A percentile compares a stretch with the other conserved stretches of the same genome.
phyloP scores from a whole-genome alignment of 805 yeast genomes.

The Brettanomyces nanus region DNA sequence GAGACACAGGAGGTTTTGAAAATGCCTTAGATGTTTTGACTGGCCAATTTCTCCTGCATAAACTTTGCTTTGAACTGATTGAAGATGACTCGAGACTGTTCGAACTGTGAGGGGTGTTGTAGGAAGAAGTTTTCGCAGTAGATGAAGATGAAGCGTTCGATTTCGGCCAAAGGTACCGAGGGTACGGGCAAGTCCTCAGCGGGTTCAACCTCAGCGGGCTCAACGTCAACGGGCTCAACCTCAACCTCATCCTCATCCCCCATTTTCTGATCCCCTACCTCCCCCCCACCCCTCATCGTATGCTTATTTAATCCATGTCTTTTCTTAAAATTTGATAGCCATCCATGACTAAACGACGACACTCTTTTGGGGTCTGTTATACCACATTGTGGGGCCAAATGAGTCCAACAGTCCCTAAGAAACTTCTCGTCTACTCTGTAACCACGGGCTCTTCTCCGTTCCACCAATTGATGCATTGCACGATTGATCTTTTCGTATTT shows the following conservation, averaged over 20 bases:
- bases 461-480: conserved; percentile 50
- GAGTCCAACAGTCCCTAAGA: conserved; percentile 47
- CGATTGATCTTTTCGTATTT: conserved; percentile 51
- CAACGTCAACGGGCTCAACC: too few species aligned
- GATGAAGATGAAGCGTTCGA: conserved; percentile 27
- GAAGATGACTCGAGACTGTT: conserved; percentile 22
- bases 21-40: too few species aligned
- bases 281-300: neutral
- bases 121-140: conserved; percentile 26
- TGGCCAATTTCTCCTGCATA: conserved; percentile 24
- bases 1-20: conserved; percentile 48
- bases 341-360: conserved; percentile 50
- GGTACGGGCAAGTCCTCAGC: too few species aligned
- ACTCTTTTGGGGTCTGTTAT: conserved; percentile 53
- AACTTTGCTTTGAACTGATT: conserved; percentile 24
- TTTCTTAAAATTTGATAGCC: conserved; percentile 54
- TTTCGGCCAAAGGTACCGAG: too few species aligned
- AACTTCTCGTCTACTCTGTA: conserved; percentile 48
- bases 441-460: conserved; percentile 32
- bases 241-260: conserved; percentile 2
- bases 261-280: neutral
- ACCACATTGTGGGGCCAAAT: conserved; percentile 46
- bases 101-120: conserved; percentile 18
- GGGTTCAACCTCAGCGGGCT: too few species aligned
- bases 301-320: conserved; percentile 32